Evolutionary conservation across 345 rosid species (phyloP), one percentile per base, ranked within the genome.

Genomic region (Rhodamnia rubescens): DNA sequence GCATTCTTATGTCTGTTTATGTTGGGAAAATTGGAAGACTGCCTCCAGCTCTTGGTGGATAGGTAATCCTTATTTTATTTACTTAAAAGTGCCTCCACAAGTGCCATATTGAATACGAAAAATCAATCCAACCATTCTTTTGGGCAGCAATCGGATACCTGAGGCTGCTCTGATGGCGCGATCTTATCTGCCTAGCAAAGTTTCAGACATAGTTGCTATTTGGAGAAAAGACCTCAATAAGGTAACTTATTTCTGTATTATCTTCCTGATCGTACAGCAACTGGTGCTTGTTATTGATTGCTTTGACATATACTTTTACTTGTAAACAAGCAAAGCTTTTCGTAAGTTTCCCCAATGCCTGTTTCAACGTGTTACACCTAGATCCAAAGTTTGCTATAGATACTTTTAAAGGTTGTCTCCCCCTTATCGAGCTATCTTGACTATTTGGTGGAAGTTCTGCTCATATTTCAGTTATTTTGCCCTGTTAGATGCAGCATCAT

Each of bases 131-230:
- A 52, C n/a, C 56, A 82, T 82, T 82, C 24, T 52, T 69, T 89
- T 82, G 80, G 89, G 88, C 92, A 98, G 99, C 88, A 98, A 96
- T 89, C 98, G 99, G 91, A 96, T 98, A 92, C 99, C 99, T 20
- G 99, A 98, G 92, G 99, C 99, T 91, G 99, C 99, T 88, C 89
- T 96, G 87, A 95, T 98, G 98, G 99, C 99, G 44, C 91, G 99
- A 85, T 96, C 99, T 80, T 98, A 96, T 90, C 98, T 98, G 89
- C 99, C 99, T 83, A 98, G 99, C 94, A 98, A 96, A 92, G 99
- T 96, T 89, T 93, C 99, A 26, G 98, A 98, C 90, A 96, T 98
- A 86, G 95, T 98, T 75, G 93, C 96, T 84, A 92, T 94, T 84
- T 98, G 99, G 99, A 98, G 98, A 90, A 98, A 98, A 88, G 98